These are phyloP conservation scores for Mucor sp. DNA, from an alignment of 371 early-diverging fungal species.

Conservation along the genomic window DNA sequence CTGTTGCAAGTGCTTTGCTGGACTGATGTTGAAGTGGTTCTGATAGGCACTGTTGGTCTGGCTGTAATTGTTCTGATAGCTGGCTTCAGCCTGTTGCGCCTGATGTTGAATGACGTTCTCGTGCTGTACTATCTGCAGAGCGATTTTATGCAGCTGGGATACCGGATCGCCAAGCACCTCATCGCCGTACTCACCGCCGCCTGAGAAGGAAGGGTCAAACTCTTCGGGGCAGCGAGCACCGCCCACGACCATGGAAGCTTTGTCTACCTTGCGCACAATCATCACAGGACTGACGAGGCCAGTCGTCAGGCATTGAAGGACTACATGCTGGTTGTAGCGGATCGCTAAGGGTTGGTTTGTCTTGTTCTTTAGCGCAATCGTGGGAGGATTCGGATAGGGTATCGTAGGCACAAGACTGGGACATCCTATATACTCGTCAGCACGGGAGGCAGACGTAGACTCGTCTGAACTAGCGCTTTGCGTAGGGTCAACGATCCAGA, in stretches of 20 bases:
- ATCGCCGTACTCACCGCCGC: constrained; percentile 52
- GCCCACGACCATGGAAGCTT: constrained; percentile 74
- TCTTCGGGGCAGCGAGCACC: constrained; percentile 33
- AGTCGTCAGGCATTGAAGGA: constrained; percentile 73
- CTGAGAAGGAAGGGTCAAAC: constrained; percentile 61
- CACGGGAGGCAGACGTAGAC: constrained; percentile 35
- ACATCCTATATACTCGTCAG: constrained; percentile 33
- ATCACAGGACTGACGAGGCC: constrained; percentile 79
- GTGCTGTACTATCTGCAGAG: constrained; percentile 74
- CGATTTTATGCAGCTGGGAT: constrained; percentile 89
- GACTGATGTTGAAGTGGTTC: constrained; percentile 19
- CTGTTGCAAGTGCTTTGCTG: constrained; percentile 30
- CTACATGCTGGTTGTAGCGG: constrained; percentile 77
- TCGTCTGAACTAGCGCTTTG: constrained; percentile 26
- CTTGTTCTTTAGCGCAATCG: constrained; percentile 57
- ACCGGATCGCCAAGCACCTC: constrained; percentile 68
- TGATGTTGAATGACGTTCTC: constrained; percentile 27
- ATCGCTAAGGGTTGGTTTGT: constrained; percentile 63
- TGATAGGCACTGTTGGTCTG: background rate
- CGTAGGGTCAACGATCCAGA: constrained; percentile 76
- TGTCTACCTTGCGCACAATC: constrained; percentile 79
- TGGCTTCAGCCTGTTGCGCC: constrained; percentile 25
- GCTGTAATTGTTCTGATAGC: constrained; percentile 20
- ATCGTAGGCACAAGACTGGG: constrained; percentile 25
- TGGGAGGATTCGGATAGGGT: constrained; percentile 67